phyloP scores from a whole-genome alignment of 1,139 yeast species.

The Blastobotrys persicus region DNA sequence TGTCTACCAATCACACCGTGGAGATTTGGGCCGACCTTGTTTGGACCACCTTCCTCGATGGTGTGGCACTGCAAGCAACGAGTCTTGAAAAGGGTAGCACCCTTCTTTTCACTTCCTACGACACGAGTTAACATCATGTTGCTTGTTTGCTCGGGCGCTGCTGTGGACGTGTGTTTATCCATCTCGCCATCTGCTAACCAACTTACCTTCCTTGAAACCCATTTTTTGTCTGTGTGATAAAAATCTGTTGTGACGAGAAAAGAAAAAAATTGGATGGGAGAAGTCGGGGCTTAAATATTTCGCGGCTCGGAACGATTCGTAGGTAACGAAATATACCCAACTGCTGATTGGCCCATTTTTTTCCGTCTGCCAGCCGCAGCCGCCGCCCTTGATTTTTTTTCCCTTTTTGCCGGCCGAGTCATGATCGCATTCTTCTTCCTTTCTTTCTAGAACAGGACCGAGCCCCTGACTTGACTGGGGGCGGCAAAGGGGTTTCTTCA shows the following conservation, averaged over 20 bases:
- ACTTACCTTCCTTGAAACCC: conserved; percentile 17
- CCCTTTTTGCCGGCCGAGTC: too few relatives aligned
- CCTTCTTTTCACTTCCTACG: conserved; percentile 73
- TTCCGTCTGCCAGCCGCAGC: too few relatives aligned
- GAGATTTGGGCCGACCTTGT: conserved; percentile 99
- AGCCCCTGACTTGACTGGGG: too few relatives aligned
- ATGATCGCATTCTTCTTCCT: too few relatives aligned
- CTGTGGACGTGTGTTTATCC: background rate
- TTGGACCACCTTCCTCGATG: conserved; percentile 90
- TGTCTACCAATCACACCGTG: conserved; percentile 91
- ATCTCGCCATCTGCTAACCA: background rate
- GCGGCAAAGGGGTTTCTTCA: too few relatives aligned
- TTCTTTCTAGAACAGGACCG: too few relatives aligned
- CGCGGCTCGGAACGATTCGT: too few relatives aligned
- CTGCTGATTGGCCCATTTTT: too few relatives aligned
- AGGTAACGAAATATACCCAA: too few relatives aligned
- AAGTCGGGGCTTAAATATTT: background rate
- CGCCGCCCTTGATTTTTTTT: too few relatives aligned
- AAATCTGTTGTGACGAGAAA: background rate
- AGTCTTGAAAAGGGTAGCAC: conserved; percentile 97
- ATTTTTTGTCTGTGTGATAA: conserved; percentile 11
- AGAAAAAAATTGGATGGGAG: conserved; percentile 4
- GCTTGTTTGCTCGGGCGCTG: background rate
- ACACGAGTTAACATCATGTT: too few relatives aligned
- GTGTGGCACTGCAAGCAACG: conserved; percentile 99